Base-by-base conservation (phyloP, 176 grass and related monocot genomes). In the Olyra latifolia region DNA sequence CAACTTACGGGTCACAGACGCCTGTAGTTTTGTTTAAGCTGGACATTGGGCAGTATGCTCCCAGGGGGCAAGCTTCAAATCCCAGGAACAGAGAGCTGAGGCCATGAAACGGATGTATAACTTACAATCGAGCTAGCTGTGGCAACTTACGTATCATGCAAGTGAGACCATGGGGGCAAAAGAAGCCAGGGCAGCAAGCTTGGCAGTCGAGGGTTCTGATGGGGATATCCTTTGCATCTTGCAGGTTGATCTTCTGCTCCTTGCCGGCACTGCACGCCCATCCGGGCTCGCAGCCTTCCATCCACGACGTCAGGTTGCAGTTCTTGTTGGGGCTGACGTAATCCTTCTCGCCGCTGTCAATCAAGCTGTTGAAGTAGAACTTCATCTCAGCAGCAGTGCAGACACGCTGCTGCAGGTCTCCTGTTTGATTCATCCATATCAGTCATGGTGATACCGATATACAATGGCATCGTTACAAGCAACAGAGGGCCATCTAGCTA, bases 91-190 rank as follows among this genome's bases (percentile, higher is more conserved):
- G 16, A 58, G 32, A 35, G 32, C 32, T 35, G 32, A 35, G 32
- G 32, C 32, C 1, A 2, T 35, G 32, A 35, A 35, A 35, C 5
- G 32, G 32, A 4, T 35, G 32, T 35, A 4, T 3, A 35, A 35
- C 32, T 35, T 2, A 35, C 5, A 35, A 35, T n/a, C n/a, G 1
- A 35, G 7, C 12, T 16, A 20, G 19, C 4, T 38, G 9, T 15
- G 50, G 58, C 39, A 38, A 69, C 85, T 85, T 80, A 99, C 96
- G 96, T 43, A 99, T 99, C 96, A 99, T 99, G 88, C 96, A 99
- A 39, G 96, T 99, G 81, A 95, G 87, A 8, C 92, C 96, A 20
- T 93, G 92, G 58, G 96, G 96, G 72, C 96, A 99, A 38, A 99
- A 95, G 83, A 99, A 99, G 1, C 96, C 96, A 0, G 90, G 74